These are phyloP conservation scores for Monosporascus ibericus DNA, from an alignment of 2,329 filamentous ascomycete genomes.

Conservation along the genomic window DNA sequence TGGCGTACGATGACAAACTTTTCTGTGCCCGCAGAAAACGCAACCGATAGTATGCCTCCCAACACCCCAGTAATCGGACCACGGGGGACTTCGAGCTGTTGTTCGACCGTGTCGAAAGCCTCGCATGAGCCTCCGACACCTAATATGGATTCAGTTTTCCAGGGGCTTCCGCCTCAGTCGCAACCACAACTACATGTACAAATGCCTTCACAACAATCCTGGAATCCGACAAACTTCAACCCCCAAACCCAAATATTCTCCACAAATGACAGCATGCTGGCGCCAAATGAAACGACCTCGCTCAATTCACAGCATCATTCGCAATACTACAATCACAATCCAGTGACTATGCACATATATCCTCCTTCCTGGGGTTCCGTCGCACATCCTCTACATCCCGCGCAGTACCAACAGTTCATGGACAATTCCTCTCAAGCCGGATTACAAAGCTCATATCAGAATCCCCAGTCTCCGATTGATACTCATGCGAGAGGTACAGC, in stretches of 20 bases:
- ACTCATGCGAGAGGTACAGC: neutral
- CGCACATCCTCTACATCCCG: slow-evolving; percentile 48
- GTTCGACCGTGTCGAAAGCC: neutral
- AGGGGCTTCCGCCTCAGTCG: slow-evolving; percentile 2
- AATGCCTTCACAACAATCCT: neutral
- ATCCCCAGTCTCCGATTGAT: neutral
- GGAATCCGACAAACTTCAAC: neutral
- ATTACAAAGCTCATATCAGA: slow-evolving; percentile 14
- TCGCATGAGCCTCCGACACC: neutral
- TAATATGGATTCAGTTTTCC: slow-evolving; percentile 1
- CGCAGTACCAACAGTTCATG: slow-evolving; percentile 45
- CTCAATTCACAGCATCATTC: neutral
- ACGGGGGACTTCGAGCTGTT: neutral
- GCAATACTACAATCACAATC: neutral
- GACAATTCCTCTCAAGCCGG: slow-evolving; percentile 30
- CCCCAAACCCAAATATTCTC: neutral
- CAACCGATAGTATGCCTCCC: neutral
- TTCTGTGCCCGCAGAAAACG: neutral
- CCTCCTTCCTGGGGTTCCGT: neutral
- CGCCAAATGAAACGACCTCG: neutral
- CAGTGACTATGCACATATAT: neutral
- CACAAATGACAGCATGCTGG: neutral
- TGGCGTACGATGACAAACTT: neutral
- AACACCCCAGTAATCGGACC: neutral
- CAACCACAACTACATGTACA: neutral